Percentiles rank a stretch among this genome's conserved stretches.
Conservation (phyloP, 495 filamentous ascomycete species). For the Pyrenula massariospora region DNA sequence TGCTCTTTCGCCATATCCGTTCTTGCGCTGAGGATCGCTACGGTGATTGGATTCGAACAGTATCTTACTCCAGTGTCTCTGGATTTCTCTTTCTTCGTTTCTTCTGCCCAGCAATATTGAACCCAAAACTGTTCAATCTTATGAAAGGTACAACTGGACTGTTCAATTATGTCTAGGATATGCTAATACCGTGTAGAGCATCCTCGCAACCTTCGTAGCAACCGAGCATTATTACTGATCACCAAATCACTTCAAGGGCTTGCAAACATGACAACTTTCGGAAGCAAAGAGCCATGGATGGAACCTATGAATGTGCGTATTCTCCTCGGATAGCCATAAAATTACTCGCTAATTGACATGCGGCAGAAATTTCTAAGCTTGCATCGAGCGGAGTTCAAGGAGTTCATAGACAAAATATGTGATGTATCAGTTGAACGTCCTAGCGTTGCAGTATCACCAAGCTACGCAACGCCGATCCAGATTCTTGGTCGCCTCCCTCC, state of each 20-base stretch:
- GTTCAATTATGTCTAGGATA: neutral
- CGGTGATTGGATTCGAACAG: conserved; percentile 87
- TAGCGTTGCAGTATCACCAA: conserved; percentile 57
- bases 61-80: conserved; percentile 90
- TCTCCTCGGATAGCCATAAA: too few species aligned
- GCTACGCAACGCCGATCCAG: conserved; percentile 85
- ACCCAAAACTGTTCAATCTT: conserved; percentile 91
- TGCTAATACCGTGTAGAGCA: conserved; percentile 45
- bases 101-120: conserved; percentile 91
- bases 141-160: conserved; percentile 50
- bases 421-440: conserved; percentile 61
- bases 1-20: conserved; percentile 84
- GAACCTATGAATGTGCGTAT: conserved; percentile 75
- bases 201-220: conserved; percentile 35
- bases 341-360: conserved; percentile 34
- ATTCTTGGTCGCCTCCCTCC: conserved; percentile 76
- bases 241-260: conserved; percentile 93
- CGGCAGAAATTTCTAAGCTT: conserved; percentile 22
- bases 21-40: conserved; percentile 94
- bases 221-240: conserved; percentile 85
- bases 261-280: conserved; percentile 87
- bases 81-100: conserved; percentile 95
- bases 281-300: conserved; percentile 97
- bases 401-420: conserved; percentile 79
- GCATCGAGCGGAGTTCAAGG: conserved; percentile 57